These are phyloP conservation scores for Talaromyces sp. DNA, from an alignment of 2,329 filamentous ascomycete species.

Conservation along the genomic window DNA sequence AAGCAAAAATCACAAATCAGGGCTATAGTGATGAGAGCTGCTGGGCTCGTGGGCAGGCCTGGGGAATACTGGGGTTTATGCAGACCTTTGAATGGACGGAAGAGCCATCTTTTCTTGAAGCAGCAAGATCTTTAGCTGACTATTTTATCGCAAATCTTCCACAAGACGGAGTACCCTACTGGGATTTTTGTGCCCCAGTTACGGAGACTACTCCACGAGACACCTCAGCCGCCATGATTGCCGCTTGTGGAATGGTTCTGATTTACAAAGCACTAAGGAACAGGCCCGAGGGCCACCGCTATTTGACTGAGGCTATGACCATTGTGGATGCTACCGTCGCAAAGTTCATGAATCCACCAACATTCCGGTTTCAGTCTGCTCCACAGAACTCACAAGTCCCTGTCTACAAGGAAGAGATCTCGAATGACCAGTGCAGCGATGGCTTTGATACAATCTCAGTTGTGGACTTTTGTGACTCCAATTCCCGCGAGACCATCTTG, in stretches of 20 bases:
- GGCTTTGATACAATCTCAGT: conserved; percentile 7
- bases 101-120: conserved; percentile 33
- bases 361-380: conserved; percentile 1
- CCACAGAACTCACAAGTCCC: neutral
- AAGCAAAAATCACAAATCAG: conserved; percentile 28
- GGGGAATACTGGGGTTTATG: conserved; percentile 36
- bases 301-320: conserved; percentile 4
- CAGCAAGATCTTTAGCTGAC: conserved; percentile 49
- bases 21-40: conserved; percentile 28
- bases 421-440: neutral
- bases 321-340: conserved; percentile 13
- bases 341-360: conserved; percentile 10
- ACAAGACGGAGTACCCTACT: conserved; percentile 20
- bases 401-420: conserved; percentile 1
- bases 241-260: conserved; percentile 46
- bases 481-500: conserved; percentile 47
- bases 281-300: neutral
- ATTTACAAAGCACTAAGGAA: conserved; percentile 37
- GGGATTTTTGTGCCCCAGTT: conserved; percentile 57
- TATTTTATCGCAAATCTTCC: conserved; percentile 46
- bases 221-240: conserved; percentile 46
- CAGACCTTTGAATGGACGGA: conserved; percentile 46
- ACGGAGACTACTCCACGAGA: conserved; percentile 29
- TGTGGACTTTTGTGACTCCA: conserved; percentile 5
- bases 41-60: conserved; percentile 31